These are phyloP conservation scores for Jaltomata sinuosa DNA, from an alignment of 257 asterid genomes.

Conservation along the genomic window DNA sequence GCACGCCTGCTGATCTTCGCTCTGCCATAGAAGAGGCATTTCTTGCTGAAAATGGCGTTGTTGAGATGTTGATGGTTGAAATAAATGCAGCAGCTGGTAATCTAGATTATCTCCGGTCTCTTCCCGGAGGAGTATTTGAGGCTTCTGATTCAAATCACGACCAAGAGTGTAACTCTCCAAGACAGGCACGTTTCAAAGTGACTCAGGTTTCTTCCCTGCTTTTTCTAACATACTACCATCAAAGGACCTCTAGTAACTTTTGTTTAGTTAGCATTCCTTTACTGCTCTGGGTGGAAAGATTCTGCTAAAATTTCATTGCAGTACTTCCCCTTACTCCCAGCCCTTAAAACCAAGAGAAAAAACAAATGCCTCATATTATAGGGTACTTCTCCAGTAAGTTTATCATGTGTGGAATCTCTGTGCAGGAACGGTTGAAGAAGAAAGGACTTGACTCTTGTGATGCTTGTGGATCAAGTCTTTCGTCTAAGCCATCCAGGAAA, in stretches of 20 bases:
- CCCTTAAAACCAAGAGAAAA: background rate
- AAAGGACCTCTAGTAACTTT: background rate
- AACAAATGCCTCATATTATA: background rate
- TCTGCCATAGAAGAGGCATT: slow-evolving; percentile 97
- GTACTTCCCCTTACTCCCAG: background rate
- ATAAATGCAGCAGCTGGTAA: slow-evolving; percentile 89
- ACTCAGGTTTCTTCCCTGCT: background rate
- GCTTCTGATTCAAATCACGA: slow-evolving; percentile 51
- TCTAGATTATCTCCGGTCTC: slow-evolving; percentile 56
- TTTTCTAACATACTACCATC: background rate
- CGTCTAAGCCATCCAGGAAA: slow-evolving; percentile 46
- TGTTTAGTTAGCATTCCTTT: background rate
- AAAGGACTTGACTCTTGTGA: slow-evolving; percentile 62
- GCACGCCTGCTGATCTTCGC: slow-evolving; percentile 66
- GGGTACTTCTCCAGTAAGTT: background rate
- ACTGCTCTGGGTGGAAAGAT: background rate
- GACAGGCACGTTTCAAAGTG: slow-evolving; percentile 34
- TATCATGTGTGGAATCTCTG: background rate
- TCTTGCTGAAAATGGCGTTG: slow-evolving; percentile 79
- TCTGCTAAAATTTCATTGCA: background rate
- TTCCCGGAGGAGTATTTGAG: slow-evolving; percentile 58
- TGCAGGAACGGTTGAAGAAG: slow-evolving; percentile 44
- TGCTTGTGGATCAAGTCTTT: slow-evolving; percentile 63
- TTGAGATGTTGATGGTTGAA: slow-evolving; percentile 91
- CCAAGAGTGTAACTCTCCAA: slow-evolving; percentile 43